A percentile compares a stretch with the other conserved stretches of the same genome.
These are phyloP conservation scores for Polyporus arcularius DNA, from an alignment of 768 basidiomycete species.

Conservation along the genomic window DNA sequence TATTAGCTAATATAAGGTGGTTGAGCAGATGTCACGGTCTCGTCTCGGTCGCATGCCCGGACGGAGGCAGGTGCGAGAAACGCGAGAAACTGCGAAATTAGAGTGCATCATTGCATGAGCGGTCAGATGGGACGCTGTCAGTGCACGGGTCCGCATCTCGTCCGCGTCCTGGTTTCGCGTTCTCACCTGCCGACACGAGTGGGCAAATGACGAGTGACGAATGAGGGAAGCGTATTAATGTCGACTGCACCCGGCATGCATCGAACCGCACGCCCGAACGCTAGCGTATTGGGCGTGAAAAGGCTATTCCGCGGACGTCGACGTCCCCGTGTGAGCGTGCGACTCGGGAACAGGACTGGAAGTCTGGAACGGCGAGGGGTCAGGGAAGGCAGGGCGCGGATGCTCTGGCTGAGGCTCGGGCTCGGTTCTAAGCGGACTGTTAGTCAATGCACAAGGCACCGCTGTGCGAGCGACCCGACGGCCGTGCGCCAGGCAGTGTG, in stretches of 20 bases:
- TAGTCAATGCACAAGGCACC: no score
- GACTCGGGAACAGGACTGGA: neutral
- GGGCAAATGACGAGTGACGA: neutral
- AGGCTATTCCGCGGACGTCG: constrained; percentile 16
- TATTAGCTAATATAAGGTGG: constrained; percentile 19
- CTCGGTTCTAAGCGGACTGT: no score
- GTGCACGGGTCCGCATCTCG: constrained; percentile 1
- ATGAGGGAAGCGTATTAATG: neutral
- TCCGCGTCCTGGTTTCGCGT: constrained; percentile 3
- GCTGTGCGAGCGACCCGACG: no score
- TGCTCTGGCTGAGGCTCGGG: no score
- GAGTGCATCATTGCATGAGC: neutral
- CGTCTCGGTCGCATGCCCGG: neutral
- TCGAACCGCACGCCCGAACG: neutral
- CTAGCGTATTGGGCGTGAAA: constrained; percentile 10
- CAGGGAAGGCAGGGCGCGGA: no score
- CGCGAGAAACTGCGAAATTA: neutral
- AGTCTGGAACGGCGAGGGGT: neutral
- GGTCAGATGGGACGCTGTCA: constrained; percentile 10
- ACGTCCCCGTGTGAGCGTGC: neutral
- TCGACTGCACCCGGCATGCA: neutral
- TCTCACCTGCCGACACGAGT: neutral
- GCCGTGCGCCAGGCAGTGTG: no score
- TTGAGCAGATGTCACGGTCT: neutral
- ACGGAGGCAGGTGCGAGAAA: neutral